phyloP scores from a whole-genome alignment of 2,329 filamentous ascomycete species.

The Hawksworthiomyces lignivorus region DNA sequence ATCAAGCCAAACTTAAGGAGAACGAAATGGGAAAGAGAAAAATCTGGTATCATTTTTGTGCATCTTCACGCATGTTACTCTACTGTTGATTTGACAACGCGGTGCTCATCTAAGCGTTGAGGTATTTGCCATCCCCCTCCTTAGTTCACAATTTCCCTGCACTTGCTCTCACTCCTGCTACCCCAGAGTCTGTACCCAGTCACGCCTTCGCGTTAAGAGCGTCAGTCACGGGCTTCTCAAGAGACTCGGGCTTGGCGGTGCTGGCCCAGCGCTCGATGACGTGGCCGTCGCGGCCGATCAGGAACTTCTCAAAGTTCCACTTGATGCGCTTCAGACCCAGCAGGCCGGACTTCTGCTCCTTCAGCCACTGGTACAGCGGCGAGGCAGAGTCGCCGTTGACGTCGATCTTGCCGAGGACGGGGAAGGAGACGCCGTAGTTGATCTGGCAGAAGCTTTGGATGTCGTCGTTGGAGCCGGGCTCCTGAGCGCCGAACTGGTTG shows the following conservation, averaged over 20 bases:
- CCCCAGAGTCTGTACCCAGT: not conserved
- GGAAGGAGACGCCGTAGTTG: constrained; percentile 92
- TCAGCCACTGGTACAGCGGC: constrained; percentile 73
- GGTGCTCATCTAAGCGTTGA: no score
- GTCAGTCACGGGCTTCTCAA: constrained; percentile 69
- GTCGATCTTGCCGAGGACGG: constrained; percentile 83
- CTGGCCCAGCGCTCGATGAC: constrained; percentile 84
- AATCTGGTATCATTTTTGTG: constrained; percentile 1
- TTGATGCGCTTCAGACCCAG: constrained; percentile 86
- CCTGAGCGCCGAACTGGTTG: constrained; percentile 93
- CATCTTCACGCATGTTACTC: not conserved
- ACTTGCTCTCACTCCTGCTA: not conserved
- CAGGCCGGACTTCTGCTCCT: constrained; percentile 67
- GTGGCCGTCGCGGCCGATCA: constrained; percentile 76
- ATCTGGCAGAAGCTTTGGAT: constrained; percentile 81
- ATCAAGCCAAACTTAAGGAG: no score
- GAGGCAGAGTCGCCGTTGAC: constrained; percentile 81
- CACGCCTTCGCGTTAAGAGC: constrained; percentile 54
- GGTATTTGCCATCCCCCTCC: not conserved
- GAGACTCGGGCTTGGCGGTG: constrained; percentile 72
- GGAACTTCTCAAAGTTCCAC: constrained; percentile 99
- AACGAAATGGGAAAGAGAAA: not conserved
- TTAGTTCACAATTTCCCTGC: constrained; percentile 2
- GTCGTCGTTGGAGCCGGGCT: constrained; percentile 74
- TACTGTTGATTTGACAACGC: no score